Evolutionary conservation across 208 protist genomes (phyloP), one percentile per base, ranked within the genome.

Genomic region (Trypanosoma platydactyli): DNA sequence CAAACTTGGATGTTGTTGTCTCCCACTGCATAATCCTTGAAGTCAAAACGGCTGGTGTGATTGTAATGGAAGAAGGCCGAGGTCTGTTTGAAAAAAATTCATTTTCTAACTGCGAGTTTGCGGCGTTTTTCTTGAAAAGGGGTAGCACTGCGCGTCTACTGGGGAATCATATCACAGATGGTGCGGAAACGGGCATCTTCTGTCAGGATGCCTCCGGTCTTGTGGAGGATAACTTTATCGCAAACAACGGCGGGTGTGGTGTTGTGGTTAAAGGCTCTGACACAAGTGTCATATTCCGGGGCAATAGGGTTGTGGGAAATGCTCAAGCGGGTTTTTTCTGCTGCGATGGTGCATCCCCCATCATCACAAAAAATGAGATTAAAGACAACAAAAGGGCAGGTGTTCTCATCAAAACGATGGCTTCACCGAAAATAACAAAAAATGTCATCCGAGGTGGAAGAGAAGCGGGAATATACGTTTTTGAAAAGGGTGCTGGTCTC

Each of bases 401-500:
- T 5, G 77, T 96, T 57, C 69, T 96, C 18, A 82, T 96, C 30
- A 94, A 94, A 70, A 86, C 86, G 4, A 27, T 57, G 41, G 81
- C 88, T 3, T 53, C 83, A 18, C 88, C 88, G 12, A 89, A 78
- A 50, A 76, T 96, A 20, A 78, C 66, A 15, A 78, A 68, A 6
- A 94, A 94, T 80, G 46, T 77, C 33, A 94, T 96, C 42, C 64
- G 82, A 41, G 63, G 65, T n/a, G 84, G 91, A 16, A 89, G 89
- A 64, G 91, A 96, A 50, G 84, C 91, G 6, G 91, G 91, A 24
- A 80, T 96, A 60, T 96, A 96, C 73, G 69, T 94, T 25, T 94
- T 94, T 68, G 88, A 94, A 40, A 54, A 79, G 16, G 91, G 88
- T 0, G 70, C 66, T 33, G 91, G 88, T 54, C 76, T 88, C 51